Conservation (phyloP, 108 stramenopile genomes). For the Skeletonema costatum region DNA sequence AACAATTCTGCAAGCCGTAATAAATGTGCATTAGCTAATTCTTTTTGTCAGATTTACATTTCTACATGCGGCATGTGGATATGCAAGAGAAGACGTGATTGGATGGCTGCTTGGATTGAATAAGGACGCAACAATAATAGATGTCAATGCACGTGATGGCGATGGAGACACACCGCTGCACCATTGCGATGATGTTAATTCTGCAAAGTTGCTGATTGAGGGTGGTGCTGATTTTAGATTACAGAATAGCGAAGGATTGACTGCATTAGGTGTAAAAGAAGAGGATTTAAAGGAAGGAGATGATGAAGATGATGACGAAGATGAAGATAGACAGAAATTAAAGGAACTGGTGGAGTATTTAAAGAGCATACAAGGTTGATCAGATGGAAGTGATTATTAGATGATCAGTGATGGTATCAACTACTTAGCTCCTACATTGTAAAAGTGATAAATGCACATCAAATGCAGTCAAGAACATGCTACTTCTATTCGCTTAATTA, state of each 20-base stretch:
- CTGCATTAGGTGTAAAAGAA: slow-evolving; percentile 39
- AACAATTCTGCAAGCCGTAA: slow-evolving; percentile 39
- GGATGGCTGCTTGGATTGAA: slow-evolving; percentile 42
- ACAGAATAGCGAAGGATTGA: slow-evolving; percentile 44
- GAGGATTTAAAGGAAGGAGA: slow-evolving; percentile 48
- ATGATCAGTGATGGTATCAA: background rate
- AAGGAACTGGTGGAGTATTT: slow-evolving; percentile 47
- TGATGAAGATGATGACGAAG: slow-evolving; percentile 38
- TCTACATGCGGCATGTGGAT: slow-evolving; percentile 20
- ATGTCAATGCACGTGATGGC: slow-evolving; percentile 50
- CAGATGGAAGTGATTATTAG: background rate
- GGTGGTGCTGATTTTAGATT: slow-evolving; percentile 41
- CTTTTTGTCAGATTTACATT: background rate
- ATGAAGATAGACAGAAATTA: slow-evolving; percentile 51
- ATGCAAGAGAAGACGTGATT: slow-evolving; percentile 46
- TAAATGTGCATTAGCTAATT: background rate
- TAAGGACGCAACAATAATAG: slow-evolving; percentile 11
- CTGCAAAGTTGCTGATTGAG: slow-evolving; percentile 49
- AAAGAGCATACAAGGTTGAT: slow-evolving; percentile 3
- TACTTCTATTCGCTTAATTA: slow-evolving; percentile 1
- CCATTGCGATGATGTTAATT: slow-evolving; percentile 51
- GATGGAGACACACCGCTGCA: slow-evolving; percentile 68
- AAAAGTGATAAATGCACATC: background rate
- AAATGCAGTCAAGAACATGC: background rate
- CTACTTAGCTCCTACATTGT: no score